These are phyloP conservation scores for Pilaira anomala DNA, from an alignment of 192 early-diverging fungal species.

Conservation along the genomic window DNA sequence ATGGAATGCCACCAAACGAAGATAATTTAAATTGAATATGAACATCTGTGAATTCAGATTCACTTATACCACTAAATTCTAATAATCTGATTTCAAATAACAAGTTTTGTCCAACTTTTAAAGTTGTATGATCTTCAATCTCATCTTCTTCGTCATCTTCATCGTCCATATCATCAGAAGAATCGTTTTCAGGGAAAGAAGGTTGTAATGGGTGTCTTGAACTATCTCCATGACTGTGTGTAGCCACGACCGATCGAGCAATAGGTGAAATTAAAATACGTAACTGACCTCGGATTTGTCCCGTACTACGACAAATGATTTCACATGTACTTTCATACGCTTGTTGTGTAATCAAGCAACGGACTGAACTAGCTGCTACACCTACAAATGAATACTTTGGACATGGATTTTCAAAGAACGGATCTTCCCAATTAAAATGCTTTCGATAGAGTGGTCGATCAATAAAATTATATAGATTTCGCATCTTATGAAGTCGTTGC, in stretches of 20 bases:
- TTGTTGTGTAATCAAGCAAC: conserved; percentile 42
- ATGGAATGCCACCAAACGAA: conserved; percentile 51
- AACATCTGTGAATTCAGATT: conserved; percentile 61
- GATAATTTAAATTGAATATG: conserved; percentile 71
- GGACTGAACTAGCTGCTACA: conserved; percentile 39
- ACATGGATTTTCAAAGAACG: conserved; percentile 58
- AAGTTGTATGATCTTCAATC: not conserved
- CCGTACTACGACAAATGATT: conserved; percentile 45
- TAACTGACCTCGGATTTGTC: conserved; percentile 38
- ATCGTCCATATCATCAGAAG: conserved; percentile 5
- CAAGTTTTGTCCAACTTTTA: conserved; percentile 48
- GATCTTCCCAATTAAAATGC: conserved; percentile 60
- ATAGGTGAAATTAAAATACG: conserved; percentile 42
- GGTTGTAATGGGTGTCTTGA: not conserved
- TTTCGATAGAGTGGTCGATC: conserved; percentile 56
- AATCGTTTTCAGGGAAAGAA: not conserved
- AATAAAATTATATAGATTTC: conserved; percentile 55
- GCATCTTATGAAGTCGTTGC: conserved; percentile 36
- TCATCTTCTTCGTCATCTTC: conserved; percentile 11
- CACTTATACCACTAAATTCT: conserved; percentile 55
- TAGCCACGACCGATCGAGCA: conserved; percentile 20
- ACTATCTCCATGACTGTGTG: not conserved
- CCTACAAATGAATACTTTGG: conserved; percentile 56
- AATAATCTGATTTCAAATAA: conserved; percentile 64
- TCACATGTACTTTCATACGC: conserved; percentile 40